These are phyloP conservation scores for Gentiana macrophylla DNA, from an alignment of 257 asterid genomes.

Conservation along the genomic window DNA sequence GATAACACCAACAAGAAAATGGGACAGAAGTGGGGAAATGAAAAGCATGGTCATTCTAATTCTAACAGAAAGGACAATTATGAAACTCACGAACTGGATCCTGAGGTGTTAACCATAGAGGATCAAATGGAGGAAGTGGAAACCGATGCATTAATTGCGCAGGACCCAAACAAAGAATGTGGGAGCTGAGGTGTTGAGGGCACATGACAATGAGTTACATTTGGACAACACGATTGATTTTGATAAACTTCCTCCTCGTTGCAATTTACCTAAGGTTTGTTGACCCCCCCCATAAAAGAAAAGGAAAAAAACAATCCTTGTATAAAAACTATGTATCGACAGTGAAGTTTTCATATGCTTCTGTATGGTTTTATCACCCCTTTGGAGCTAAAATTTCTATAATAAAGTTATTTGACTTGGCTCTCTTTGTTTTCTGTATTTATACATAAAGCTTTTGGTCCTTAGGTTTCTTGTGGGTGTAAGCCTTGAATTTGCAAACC, in stretches of 20 bases:
- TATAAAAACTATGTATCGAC: no score
- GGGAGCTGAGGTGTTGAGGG: constrained; percentile 19
- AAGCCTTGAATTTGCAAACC: neutral
- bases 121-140: no score
- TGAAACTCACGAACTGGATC: neutral
- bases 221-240: constrained; percentile 33
- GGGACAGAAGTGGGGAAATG: constrained; percentile 92
- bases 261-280: constrained; percentile 57
- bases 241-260: constrained; percentile 64
- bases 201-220: no score
- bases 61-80: constrained; percentile 31
- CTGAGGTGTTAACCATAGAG: no score
- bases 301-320: no score
- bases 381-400: no score
- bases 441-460: neutral
- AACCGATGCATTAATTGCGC: no score
- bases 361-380: no score
- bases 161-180: constrained; percentile 12
- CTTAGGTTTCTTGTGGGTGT: neutral
- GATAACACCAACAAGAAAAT: constrained; percentile 59
- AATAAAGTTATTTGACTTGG: no score
- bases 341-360: no score
- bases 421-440: no score
- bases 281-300: no score
- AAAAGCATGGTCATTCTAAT: constrained; percentile 24